Base-by-base conservation (phyloP, 2,329 filamentous ascomycete genomes). In the Cercospora sesami region DNA sequence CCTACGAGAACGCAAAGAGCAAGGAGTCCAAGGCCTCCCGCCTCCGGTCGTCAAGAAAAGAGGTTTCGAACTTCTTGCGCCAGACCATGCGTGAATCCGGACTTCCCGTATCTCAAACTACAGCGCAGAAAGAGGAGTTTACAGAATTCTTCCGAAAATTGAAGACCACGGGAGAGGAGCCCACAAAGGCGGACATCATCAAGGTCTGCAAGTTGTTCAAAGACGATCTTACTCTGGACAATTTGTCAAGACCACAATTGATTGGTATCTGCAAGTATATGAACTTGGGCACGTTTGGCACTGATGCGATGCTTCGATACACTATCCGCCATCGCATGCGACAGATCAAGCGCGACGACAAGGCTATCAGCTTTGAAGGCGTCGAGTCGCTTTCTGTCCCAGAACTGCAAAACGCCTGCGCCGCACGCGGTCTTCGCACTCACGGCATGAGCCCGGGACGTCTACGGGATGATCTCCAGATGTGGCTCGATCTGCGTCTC, bases 191-290 rank as follows among this genome's bases (percentile, higher is more conserved):
- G 73, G 95, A 99, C 78, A 93, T 99, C 71, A 96, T 99, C 85
- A 97, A 95, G 82, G 94, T 99, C 71, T 98, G 95, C 89, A 96
- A 97, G 86, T 91, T 96, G 72, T 99, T 99, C 88, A 96, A 95
- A 80, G 95, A 99, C 78, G 95, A 99, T 80, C 79, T 99, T 75
- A 99, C 95, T 0, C 86, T 99, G 33, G 95, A 99, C 87, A 99
- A 99, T 82, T 83, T 99, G 72, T 97, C 94, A 18, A 88, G 95
- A 71, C 95, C 95, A 16, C 95, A 99, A 81, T 85, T 99, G 62
- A 94, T 99, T 31, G 96, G 91, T 65, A 99, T 98, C 87, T 98
- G 95, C 86, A 91, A 92, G 69, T 99, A 99, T 84, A 94, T 99
- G 90, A 97, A 96, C 81, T 87, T 99, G 66, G 95, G 94, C 83